Conservation (phyloP, 345 rosid species). For the Schrenkiella parvula region DNA sequence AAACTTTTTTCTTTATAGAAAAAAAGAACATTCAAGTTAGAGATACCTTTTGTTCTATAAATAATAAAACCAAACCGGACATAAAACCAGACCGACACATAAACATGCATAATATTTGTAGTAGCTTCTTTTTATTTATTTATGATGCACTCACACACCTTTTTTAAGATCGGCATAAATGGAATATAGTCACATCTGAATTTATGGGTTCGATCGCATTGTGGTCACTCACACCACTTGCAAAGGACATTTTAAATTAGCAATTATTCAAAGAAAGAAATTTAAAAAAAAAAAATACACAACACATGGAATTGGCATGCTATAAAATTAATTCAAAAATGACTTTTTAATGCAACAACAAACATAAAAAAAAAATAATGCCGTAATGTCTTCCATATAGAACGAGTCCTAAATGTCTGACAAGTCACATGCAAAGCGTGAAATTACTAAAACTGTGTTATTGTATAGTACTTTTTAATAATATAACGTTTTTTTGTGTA, state of each 20-base stretch:
- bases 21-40: background rate
- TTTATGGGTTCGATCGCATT: conserved; percentile 10
- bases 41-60: background rate
- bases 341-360: conserved; percentile 17
- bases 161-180: background rate
- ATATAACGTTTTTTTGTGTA: background rate
- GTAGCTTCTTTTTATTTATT: background rate
- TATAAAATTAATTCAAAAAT: conserved; percentile 5
- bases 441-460: conserved; percentile 7
- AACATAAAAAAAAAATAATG: conserved; percentile 23
- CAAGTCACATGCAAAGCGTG: conserved; percentile 25
- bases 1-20: background rate
- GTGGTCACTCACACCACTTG: conserved; percentile 27
- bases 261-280: background rate
- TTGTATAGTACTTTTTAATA: background rate
- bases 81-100: background rate
- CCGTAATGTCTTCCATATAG: background rate
- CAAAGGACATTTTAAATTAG: background rate
- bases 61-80: background rate
- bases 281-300: background rate
- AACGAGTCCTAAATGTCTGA: background rate
- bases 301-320: conserved; percentile 27
- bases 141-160: conserved; percentile 1
- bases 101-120: background rate
- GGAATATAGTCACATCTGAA: conserved; percentile 23